Evolutionary conservation across 2,329 filamentous ascomycete species (phyloP), one percentile per base, ranked within the genome.

Genomic region (Thelonectria olida): DNA sequence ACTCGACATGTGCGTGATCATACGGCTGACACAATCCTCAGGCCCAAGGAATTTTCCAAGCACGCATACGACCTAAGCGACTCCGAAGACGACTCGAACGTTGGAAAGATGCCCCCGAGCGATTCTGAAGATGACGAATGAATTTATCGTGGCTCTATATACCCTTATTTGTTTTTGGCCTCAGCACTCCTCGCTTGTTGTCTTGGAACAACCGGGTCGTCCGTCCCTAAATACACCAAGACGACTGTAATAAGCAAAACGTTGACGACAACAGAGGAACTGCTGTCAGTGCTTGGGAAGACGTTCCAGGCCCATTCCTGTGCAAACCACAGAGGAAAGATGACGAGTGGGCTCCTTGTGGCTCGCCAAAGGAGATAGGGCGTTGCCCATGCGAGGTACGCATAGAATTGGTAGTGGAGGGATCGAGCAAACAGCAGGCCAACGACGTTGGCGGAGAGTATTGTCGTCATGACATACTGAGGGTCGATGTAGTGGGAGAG

Each of bases 221-320:
- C 76, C 52, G 84, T 84, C 4, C 86, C 87, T 66, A 81, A 78
- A 84, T 90, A 91, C 13, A 87, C 81, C 47, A 87, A 82, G 6
- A 80, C 79, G 1, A 95, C 88, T 15, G 91, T 91, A 12, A 86
- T 73, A 17, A 87, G 87, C 69, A 98, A 81, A 38, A 88, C 86
- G 22, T 83, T 83, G 13, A 99, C 91, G 8, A 93, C 94, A 15
- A 83, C 79, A 13, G 73, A 74, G 5, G 86, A 88, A 73, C 85
- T 88, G 48, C 73, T 61, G 27, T 78, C 72, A 5, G 85, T 88
- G 74, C 93, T 97, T n/a, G 94, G 94, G 74, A 91, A 97, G 9
- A 94, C 88, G 70, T 97, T 97, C 94, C 94, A 97, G 12, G 92
- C 92, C 89, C 91, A 94, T 76, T 97, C 94, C 77, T 97, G 94